These are phyloP conservation scores for Tubosaeta sp. DNA, from an alignment of 768 basidiomycete species.

Conservation along the genomic window DNA sequence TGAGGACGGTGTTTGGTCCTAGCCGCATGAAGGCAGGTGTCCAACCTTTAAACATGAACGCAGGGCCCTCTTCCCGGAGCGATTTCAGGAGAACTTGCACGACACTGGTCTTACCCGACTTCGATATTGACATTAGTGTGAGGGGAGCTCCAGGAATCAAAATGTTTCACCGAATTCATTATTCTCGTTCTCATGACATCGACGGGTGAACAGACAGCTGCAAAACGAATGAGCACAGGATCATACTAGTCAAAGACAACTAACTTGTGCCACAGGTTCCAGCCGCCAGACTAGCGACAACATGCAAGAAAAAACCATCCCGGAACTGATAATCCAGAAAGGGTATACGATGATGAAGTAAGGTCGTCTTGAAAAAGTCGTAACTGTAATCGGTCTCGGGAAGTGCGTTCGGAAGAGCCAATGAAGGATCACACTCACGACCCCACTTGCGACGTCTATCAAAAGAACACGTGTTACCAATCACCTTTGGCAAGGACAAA, in stretches of 20 bases:
- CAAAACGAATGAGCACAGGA: conserved; percentile 2
- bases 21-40: conserved; percentile 82
- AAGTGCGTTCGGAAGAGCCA: not conserved
- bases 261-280: conserved; percentile 76
- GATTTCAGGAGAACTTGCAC: conserved; percentile 54
- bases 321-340: conserved; percentile 55
- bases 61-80: conserved; percentile 66
- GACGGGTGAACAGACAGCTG: conserved; percentile 75
- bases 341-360: conserved; percentile 52
- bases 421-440: conserved; percentile 50
- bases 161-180: conserved; percentile 60
- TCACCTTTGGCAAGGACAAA: not conserved
- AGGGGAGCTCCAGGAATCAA: not conserved
- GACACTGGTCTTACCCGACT: conserved; percentile 51
- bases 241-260: conserved; percentile 18
- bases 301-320: conserved; percentile 65
- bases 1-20: conserved; percentile 77
- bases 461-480: conserved; percentile 4
- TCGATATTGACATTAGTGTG: conserved; percentile 3
- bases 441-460: conserved; percentile 74
- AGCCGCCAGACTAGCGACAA: conserved; percentile 61
- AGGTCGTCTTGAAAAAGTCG: conserved; percentile 65
- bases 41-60: conserved; percentile 86
- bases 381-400: conserved; percentile 44
- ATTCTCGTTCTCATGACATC: conserved; percentile 74